Base-by-base conservation (phyloP, 83 land plant species). In the Isoetes engelmannii region DNA sequence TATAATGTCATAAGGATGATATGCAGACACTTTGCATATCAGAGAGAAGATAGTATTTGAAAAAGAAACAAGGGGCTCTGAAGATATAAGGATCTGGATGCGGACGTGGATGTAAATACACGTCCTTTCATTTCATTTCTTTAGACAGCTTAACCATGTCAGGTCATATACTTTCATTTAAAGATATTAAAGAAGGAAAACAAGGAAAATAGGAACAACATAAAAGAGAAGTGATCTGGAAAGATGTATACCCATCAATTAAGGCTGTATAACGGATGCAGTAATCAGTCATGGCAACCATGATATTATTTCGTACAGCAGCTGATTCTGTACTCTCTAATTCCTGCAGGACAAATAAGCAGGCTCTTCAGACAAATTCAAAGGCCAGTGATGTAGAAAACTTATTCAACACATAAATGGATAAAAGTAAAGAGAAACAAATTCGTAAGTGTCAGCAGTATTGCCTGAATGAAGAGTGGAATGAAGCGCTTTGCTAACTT, bases 381-480 rank as follows among this genome's bases (percentile, higher is more conserved):
- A 13, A 58, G 4, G 19, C 50, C n/a, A 42, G 45, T 8, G 45
- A 43, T 9, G 59, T n/a, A 68, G 61, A 51, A 64, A 21, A 4
- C 13, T 37, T 19, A 48, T 18, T 21, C 68, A 61, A 68, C 2
- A 7, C 48, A 41, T 66, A 28, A 46, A 67, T 20, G 4, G 3
- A 41, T 7, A 42, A 69, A 46, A n/a, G 10, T 45, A 28, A 49
- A 65, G 61, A 7, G 56, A 45, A 7, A 18, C 66, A 68, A 50
- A 68, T 15, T 15, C 13, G 21, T 21, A 5, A 46, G 21, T 8
- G 18, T n/a, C 4, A 46, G 58, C 44, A 42, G 20, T 1, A 44
- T 21, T 57, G 82, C 94, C 94, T 89, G 88, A 45, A 89, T 79
- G 75, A 92, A 92, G 0, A 92, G 80, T 60, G 97, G 97, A 41